A percentile compares a stretch with the other conserved stretches of the same genome.
Conservation (phyloP, 331 rosid genomes). For the Phaseolus coccineus region DNA sequence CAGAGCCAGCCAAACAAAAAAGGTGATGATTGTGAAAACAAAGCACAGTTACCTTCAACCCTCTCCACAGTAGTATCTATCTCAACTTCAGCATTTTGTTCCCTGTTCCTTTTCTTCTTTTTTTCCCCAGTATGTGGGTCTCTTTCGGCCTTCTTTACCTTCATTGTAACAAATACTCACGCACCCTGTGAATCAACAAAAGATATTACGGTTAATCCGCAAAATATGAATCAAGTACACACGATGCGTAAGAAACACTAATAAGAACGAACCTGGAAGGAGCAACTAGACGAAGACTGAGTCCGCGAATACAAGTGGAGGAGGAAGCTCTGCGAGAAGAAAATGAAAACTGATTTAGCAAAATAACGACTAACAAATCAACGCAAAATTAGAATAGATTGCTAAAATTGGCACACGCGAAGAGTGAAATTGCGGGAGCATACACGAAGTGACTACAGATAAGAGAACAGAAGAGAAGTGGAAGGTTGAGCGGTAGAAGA, state of each 20-base stretch:
- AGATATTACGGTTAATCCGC: background rate
- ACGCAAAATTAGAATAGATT: too few species aligned
- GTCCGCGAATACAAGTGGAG: too few species aligned
- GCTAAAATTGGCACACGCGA: too few species aligned
- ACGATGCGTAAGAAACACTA: background rate
- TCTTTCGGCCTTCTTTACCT: slow-evolving; percentile 11
- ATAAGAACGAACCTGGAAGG: too few species aligned
- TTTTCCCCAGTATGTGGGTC: background rate
- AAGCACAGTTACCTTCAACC: background rate
- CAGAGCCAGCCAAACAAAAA: background rate
- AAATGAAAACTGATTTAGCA: too few species aligned
- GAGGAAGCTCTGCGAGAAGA: too few species aligned
- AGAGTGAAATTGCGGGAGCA: too few species aligned
- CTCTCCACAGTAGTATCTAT: background rate
- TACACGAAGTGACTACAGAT: too few species aligned
- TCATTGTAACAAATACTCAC: slow-evolving; percentile 6
- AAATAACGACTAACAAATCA: too few species aligned
- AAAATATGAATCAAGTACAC: background rate
- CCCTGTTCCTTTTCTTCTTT: slow-evolving; percentile 20
- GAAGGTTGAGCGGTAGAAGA: too few species aligned
- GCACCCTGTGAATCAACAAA: slow-evolving; percentile 1
- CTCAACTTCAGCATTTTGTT: slow-evolving; percentile 13
- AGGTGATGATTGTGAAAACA: background rate
- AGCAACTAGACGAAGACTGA: too few species aligned
- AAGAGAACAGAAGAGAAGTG: too few species aligned